These are phyloP conservation scores for Anastatica hierochuntica DNA, from an alignment of 345 rosid species.

Conservation along the genomic window DNA sequence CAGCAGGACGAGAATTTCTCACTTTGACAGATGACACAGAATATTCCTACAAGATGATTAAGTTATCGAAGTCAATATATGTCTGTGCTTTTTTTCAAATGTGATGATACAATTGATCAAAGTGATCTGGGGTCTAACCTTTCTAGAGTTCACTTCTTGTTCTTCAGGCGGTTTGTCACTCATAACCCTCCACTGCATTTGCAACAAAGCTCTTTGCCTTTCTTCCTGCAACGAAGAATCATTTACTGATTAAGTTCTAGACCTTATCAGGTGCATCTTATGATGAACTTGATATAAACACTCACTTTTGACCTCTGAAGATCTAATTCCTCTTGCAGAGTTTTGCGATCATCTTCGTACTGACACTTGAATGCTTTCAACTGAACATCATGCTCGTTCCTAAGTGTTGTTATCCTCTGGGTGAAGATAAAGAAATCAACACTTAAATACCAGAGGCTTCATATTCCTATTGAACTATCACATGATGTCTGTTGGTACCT, in stretches of 20 bases:
- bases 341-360: conserved; percentile 66
- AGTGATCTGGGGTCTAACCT: conserved; percentile 32
- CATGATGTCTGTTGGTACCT: conserved; percentile 28
- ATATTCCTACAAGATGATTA: conserved; percentile 35
- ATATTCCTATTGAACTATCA: not conserved
- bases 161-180: conserved; percentile 69
- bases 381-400: conserved; percentile 71
- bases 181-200: conserved; percentile 91
- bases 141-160: conserved; percentile 61
- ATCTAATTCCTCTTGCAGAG: conserved; percentile 59
- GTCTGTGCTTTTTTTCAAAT: not conserved
- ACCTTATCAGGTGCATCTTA: not conserved
- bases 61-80: not conserved
- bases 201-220: conserved; percentile 75
- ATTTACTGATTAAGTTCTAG: not conserved
- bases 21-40: conserved; percentile 53
- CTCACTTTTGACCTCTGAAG: conserved; percentile 65
- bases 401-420: conserved; percentile 46
- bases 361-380: conserved; percentile 53
- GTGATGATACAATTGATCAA: not conserved
- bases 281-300: conserved; percentile 1
- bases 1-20: conserved; percentile 35
- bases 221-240: conserved; percentile 45
- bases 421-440: not conserved
- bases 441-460: not conserved